phyloP scores from a whole-genome alignment of 2,329 filamentous ascomycete species.

The Aspergillus eucalypticola region DNA sequence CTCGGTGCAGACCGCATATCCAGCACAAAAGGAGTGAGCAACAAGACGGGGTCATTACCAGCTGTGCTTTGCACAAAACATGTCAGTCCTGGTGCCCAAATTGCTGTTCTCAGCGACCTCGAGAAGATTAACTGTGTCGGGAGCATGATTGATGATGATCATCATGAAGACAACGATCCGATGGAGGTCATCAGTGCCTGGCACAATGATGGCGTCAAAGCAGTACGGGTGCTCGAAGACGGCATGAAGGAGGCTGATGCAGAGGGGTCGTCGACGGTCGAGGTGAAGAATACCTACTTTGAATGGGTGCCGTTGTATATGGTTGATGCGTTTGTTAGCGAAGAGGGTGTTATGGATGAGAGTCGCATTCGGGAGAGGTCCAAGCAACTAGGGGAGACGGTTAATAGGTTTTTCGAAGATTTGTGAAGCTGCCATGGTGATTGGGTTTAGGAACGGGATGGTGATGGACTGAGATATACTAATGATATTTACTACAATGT shows the following conservation, averaged over 20 bases:
- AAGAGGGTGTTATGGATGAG: slow-evolving; percentile 48
- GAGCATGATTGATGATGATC: slow-evolving; percentile 49
- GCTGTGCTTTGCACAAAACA: slow-evolving; percentile 58
- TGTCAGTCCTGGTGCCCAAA: slow-evolving; percentile 47
- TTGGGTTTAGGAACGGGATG: too few relatives aligned
- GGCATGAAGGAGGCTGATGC: slow-evolving; percentile 11
- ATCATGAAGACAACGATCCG: slow-evolving; percentile 55
- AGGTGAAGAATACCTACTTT: slow-evolving; percentile 55
- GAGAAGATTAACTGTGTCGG: slow-evolving; percentile 61
- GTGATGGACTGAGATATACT: too few relatives aligned
- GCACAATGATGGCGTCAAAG: slow-evolving; percentile 34
- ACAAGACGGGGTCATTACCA: slow-evolving; percentile 66
- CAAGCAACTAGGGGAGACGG: slow-evolving; percentile 20
- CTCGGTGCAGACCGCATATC: slow-evolving; percentile 67
- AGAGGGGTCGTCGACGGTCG: slow-evolving; percentile 23
- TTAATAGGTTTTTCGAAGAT: slow-evolving; percentile 24
- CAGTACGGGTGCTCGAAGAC: slow-evolving; percentile 23
- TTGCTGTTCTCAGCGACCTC: slow-evolving; percentile 59
- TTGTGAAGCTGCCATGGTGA: background rate
- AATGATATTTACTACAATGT: too few relatives aligned
- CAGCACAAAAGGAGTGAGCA: slow-evolving; percentile 59
- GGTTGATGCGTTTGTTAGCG: slow-evolving; percentile 58
- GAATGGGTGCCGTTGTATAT: slow-evolving; percentile 59
- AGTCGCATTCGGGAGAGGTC: slow-evolving; percentile 27
- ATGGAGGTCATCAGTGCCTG: slow-evolving; percentile 54